Conservation (phyloP, 192 early-diverging fungal species). For the Backusella australiensis region DNA sequence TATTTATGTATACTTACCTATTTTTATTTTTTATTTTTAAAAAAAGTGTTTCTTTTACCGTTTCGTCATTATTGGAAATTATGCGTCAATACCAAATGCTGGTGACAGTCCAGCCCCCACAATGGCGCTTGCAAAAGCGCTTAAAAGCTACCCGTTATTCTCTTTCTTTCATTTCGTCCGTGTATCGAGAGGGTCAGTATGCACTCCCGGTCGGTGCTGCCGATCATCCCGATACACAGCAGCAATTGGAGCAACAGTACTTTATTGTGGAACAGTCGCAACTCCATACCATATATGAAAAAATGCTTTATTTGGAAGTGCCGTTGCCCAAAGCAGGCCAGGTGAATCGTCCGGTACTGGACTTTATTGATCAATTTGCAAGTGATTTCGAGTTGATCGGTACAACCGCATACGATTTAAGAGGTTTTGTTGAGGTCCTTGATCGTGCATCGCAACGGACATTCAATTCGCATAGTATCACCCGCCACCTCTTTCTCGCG, state of each 20-base stretch:
- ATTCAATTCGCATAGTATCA: conserved; percentile 67
- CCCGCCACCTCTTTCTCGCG: conserved; percentile 60
- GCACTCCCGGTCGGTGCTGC: conserved; percentile 14
- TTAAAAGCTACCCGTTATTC: conserved; percentile 50
- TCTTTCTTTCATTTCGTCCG: conserved; percentile 41
- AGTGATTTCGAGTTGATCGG: conserved; percentile 57
- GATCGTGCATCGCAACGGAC: conserved; percentile 64
- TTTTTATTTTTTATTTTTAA: background rate
- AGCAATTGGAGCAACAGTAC: conserved; percentile 16
- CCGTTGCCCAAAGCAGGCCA: conserved; percentile 64
- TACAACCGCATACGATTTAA: conserved; percentile 49
- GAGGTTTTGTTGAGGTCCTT: conserved; percentile 57
- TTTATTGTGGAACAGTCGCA: conserved; percentile 46
- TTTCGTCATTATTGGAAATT: conserved; percentile 25
- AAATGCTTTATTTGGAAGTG: conserved; percentile 50
- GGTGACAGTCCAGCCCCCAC: conserved; percentile 39
- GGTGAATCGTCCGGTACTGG: conserved; percentile 53
- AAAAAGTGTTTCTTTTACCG: background rate
- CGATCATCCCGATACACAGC: background rate
- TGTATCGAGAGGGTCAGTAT: conserved; percentile 34
- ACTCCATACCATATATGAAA: conserved; percentile 60
- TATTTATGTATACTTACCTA: background rate
- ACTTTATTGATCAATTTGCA: conserved; percentile 62
- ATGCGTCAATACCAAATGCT: conserved; percentile 41
- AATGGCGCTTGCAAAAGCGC: conserved; percentile 51